A percentile compares a stretch with the other conserved stretches of the same genome.
These are phyloP conservation scores for Picea glauca DNA, from an alignment of 75 land plant species.

Conservation along the genomic window DNA sequence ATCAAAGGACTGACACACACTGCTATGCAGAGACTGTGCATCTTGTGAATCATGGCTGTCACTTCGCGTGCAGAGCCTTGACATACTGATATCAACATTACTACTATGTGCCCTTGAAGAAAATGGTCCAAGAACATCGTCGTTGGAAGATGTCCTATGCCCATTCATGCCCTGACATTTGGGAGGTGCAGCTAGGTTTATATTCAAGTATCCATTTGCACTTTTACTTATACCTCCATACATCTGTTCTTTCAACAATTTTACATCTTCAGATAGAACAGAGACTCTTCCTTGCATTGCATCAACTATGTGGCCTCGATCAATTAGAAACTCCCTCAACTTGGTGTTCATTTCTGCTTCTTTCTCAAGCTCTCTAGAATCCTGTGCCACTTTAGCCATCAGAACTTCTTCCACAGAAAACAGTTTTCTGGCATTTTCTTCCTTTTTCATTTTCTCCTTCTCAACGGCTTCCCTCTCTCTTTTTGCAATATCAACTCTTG, in stretches of 20 bases:
- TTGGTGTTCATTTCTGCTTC: slow-evolving; percentile 78
- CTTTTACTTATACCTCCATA: slow-evolving; percentile 15
- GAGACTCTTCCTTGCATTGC: slow-evolving; percentile 76
- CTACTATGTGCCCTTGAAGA: background rate
- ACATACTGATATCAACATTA: background rate
- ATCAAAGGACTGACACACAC: background rate
- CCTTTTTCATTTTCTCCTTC: slow-evolving; percentile 54
- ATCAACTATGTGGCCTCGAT: slow-evolving; percentile 69
- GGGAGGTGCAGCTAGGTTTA: background rate
- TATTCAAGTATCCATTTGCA: background rate
- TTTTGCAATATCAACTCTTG: slow-evolving; percentile 50
- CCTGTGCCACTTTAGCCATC: slow-evolving; percentile 64
- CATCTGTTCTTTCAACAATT: slow-evolving; percentile 51
- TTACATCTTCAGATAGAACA: slow-evolving; percentile 72
- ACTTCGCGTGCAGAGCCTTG: background rate
- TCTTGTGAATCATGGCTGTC: background rate
- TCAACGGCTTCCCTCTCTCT: slow-evolving; percentile 43
- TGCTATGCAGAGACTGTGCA: background rate
- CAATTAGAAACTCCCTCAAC: slow-evolving; percentile 78
- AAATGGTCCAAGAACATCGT: no score
- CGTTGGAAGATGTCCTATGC: background rate
- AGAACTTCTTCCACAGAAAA: slow-evolving; percentile 51
- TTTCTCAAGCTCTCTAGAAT: slow-evolving; percentile 57
- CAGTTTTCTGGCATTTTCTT: slow-evolving; percentile 39
- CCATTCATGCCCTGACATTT: background rate